Evolutionary conservation across 495 filamentous ascomycete genomes (phyloP).

Genomic region (Trichoderma erinaceum): DNA sequence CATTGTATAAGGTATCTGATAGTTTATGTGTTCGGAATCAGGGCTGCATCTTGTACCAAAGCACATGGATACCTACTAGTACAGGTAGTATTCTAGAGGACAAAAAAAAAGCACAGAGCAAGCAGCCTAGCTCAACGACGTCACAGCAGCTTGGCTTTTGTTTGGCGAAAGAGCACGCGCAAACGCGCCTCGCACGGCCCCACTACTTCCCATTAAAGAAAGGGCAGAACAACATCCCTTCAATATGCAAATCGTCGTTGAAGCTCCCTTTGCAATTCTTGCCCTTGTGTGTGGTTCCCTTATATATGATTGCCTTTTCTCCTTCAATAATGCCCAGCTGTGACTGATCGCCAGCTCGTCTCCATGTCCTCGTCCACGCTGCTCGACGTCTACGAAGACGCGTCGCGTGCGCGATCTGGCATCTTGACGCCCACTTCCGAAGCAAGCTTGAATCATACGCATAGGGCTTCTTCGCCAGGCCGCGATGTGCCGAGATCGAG

Average conservation of each 20-base stretch:
- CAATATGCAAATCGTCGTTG: neutral
- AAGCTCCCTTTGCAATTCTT: constrained; percentile 16
- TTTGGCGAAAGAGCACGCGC: neutral
- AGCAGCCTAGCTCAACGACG: neutral
- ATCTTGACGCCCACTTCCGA: constrained; percentile 31
- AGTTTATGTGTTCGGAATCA: too few relatives aligned
- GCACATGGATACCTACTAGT: too few relatives aligned
- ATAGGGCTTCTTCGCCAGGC: constrained; percentile 13
- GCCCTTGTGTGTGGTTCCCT: constrained; percentile 12
- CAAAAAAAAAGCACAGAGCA: neutral
- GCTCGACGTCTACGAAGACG: constrained; percentile 21
- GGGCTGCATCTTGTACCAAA: too few relatives aligned
- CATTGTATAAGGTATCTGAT: too few relatives aligned
- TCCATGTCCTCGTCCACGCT: constrained; percentile 12
- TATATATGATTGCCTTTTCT: constrained; percentile 16
- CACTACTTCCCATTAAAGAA: neutral
- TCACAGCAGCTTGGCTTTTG: constrained; percentile 4
- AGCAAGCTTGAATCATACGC: constrained; percentile 21
- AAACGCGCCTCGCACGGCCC: constrained; percentile 1
- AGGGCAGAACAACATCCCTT: constrained; percentile 13
- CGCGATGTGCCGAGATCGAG: constrained; percentile 28
- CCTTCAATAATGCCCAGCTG: neutral
- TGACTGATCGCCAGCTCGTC: neutral
- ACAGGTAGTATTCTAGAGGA: neutral
- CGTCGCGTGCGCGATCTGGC: constrained; percentile 33